Conservation (phyloP, 805 yeast species). For the Candida odintsovae region DNA sequence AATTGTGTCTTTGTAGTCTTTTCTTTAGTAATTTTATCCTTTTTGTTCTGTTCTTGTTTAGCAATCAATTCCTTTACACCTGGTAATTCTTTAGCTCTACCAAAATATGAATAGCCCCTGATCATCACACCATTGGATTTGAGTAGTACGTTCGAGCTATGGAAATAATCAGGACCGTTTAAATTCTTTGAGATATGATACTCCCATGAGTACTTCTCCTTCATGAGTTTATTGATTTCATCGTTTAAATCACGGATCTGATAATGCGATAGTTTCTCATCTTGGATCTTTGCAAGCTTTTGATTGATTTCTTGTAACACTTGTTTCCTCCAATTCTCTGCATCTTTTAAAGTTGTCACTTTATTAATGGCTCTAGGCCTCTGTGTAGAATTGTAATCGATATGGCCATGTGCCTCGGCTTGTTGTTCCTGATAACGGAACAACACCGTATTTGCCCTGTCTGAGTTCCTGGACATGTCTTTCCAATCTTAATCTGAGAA, state of each 20-base stretch:
- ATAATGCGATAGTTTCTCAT: conserved; percentile 47
- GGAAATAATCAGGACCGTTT: conserved; percentile 68
- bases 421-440: conserved; percentile 59
- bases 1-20: conserved; percentile 17
- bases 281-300: conserved; percentile 58
- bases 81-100: conserved; percentile 75
- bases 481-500: too few species aligned
- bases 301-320: conserved; percentile 59
- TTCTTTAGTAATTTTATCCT: conserved; percentile 10
- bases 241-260: conserved; percentile 74
- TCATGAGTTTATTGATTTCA: conserved; percentile 56
- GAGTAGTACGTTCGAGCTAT: conserved; percentile 12
- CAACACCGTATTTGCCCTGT: conserved; percentile 68
- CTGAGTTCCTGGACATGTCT: conserved; percentile 71
- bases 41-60: conserved; percentile 24
- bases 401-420: conserved; percentile 52
- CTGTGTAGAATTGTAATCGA: conserved; percentile 46
- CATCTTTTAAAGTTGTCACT: conserved; percentile 52
- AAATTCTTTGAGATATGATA: conserved; percentile 51
- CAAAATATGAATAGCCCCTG: conserved; percentile 52
- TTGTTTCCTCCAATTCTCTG: conserved; percentile 64
- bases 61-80: conserved; percentile 54
- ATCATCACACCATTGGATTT: conserved; percentile 15
- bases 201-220: conserved; percentile 77
- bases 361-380: conserved; percentile 57